These are phyloP conservation scores for Fusarium globosum DNA, from an alignment of 2,329 filamentous ascomycete species.

Conservation along the genomic window DNA sequence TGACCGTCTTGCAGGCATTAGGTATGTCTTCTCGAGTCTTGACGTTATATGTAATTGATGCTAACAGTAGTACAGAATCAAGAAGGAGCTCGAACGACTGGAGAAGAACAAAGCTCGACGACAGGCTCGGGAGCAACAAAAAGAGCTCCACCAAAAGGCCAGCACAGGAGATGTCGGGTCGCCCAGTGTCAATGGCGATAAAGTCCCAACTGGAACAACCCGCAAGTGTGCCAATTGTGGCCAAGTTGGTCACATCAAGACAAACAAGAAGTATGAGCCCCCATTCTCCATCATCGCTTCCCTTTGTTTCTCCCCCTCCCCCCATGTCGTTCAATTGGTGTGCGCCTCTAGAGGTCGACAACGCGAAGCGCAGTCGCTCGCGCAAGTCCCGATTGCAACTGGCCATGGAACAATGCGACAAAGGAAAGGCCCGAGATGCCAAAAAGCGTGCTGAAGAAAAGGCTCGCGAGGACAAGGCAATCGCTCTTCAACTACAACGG, in stretches of 20 bases:
- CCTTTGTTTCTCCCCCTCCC: conserved; percentile 44
- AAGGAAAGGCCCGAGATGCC: conserved; percentile 10
- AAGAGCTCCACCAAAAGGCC: conserved; percentile 68
- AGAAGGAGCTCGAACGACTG: conserved; percentile 80
- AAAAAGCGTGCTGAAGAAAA: conserved; percentile 16
- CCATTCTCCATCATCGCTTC: conserved; percentile 19
- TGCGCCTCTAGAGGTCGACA: conserved; percentile 30
- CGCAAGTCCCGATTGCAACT: conserved; percentile 34
- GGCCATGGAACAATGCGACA: conserved; percentile 41
- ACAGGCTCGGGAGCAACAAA: conserved; percentile 90
- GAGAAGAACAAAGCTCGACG: conserved; percentile 92
- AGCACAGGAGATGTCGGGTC: conserved; percentile 60
- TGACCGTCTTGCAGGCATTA: conserved; percentile 59
- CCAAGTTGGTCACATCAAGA: conserved; percentile 97
- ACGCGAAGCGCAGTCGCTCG: conserved; percentile 29
- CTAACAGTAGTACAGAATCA: conserved; percentile 51
- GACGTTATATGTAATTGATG: background rate
- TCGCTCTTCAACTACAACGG: conserved; percentile 14
- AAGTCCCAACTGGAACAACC: conserved; percentile 73
- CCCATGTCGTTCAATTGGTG: conserved; percentile 51
- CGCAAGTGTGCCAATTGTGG: conserved; percentile 98
- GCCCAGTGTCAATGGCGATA: conserved; percentile 60
- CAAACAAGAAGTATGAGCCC: conserved; percentile 88
- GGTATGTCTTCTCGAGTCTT: conserved; percentile 44
- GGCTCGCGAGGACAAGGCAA: conserved; percentile 30